These are phyloP conservation scores for Cercis canadensis DNA, from an alignment of 306 rosid species.

Conservation along the genomic window DNA sequence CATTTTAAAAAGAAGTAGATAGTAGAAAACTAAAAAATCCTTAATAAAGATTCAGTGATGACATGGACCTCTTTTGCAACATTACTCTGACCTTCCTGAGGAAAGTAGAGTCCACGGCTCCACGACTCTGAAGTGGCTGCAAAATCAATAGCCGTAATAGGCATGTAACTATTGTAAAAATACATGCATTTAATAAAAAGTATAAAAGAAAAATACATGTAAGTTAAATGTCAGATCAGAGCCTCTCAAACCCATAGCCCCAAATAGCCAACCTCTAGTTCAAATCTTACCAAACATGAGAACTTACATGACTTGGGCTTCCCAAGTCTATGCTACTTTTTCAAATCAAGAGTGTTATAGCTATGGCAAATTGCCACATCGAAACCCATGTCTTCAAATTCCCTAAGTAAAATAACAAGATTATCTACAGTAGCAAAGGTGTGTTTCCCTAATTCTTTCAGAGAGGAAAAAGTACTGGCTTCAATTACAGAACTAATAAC, in stretches of 20 bases:
- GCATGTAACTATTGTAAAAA: constrained; percentile 11
- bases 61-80: constrained; percentile 71
- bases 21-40: constrained; percentile 3
- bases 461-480: not conserved
- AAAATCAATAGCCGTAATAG: constrained; percentile 40
- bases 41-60: constrained; percentile 1
- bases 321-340: constrained; percentile 7
- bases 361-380: constrained; percentile 5
- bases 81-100: constrained; percentile 55
- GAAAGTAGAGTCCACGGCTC: constrained; percentile 77
- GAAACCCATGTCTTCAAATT: constrained; percentile 15
- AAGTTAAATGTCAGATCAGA: not conserved
- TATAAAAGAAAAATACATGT: no score
- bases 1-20: constrained; percentile 9
- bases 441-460: constrained; percentile 16
- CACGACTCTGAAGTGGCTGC: constrained; percentile 75
- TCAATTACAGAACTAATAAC: no score
- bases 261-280: not conserved
- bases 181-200: not conserved
- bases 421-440: not conserved
- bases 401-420: constrained; percentile 6
- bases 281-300: not conserved
- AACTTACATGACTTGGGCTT: not conserved
- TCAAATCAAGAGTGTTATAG: not conserved
- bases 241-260: not conserved